A percentile compares a stretch with the other conserved stretches of the same genome.
Conservation (phyloP, 345 rosid species). For the Arabis hirsuta region DNA sequence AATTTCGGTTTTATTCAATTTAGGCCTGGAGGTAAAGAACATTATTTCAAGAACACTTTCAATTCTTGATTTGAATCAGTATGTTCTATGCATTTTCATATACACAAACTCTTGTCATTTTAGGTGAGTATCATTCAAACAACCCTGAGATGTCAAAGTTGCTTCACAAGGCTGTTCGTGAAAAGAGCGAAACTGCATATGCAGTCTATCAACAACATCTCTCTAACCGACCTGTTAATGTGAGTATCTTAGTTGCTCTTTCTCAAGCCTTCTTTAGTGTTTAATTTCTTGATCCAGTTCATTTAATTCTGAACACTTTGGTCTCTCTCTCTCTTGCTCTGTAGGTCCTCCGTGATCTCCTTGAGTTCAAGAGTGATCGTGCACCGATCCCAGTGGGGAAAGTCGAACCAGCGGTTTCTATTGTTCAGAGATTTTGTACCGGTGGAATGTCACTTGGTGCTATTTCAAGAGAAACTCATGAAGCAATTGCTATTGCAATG, state of each 20-base stretch:
- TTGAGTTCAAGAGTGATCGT: constrained; percentile 93
- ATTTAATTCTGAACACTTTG: constrained; percentile 23
- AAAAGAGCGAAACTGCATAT: constrained; percentile 91
- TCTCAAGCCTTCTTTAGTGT: constrained; percentile 4
- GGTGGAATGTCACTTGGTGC: constrained; percentile 99
- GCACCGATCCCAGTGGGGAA: constrained; percentile 89
- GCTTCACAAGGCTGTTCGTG: constrained; percentile 98
- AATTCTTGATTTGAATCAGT: background rate
- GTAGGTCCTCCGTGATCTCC: constrained; percentile 95
- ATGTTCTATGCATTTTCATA: constrained; percentile 10
- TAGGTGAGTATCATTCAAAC: constrained; percentile 98
- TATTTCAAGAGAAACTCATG: constrained; percentile 99
- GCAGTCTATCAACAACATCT: constrained; percentile 96
- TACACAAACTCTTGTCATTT: constrained; percentile 7
- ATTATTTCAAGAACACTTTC: background rate
- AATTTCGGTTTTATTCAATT: constrained; percentile 94
- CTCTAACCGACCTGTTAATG: constrained; percentile 94
- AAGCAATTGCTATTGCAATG: constrained; percentile 99
- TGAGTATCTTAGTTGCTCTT: constrained; percentile 46
- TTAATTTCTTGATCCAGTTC: background rate
- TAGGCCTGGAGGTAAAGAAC: constrained; percentile 84
- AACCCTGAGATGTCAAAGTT: constrained; percentile 98
- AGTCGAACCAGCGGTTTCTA: constrained; percentile 89
- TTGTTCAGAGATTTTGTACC: constrained; percentile 93
- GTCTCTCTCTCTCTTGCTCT: constrained; percentile 13